These are phyloP conservation scores for Alectoria sarmentosa DNA, from an alignment of 495 filamentous ascomycete species.

Conservation along the genomic window DNA sequence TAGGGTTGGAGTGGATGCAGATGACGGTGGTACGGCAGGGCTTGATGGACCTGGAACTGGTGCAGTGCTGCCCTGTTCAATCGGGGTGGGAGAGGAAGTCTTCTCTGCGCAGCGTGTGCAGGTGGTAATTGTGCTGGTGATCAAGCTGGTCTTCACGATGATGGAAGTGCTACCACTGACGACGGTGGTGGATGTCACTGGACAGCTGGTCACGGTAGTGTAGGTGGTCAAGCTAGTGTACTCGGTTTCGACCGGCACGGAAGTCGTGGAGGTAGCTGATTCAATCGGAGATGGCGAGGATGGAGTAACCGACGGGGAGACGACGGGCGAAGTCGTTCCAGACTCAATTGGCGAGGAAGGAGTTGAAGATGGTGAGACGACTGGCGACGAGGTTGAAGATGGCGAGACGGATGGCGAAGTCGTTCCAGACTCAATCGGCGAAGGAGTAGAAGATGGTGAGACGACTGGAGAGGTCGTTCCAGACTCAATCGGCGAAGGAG, in stretches of 20 bases:
- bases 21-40: background rate
- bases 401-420: slow-evolving; percentile 17
- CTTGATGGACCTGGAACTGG: background rate
- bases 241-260: background rate
- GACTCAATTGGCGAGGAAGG: background rate
- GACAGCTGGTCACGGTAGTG: slow-evolving; percentile 10
- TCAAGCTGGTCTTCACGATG: background rate
- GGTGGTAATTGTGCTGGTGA: slow-evolving; percentile 2
- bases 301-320: background rate
- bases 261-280: background rate
- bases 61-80: background rate
- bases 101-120: slow-evolving; percentile 2
- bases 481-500: slow-evolving; percentile 16
- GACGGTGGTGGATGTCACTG: slow-evolving; percentile 7
- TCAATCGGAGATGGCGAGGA: background rate
- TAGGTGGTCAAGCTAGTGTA: slow-evolving; percentile 34
- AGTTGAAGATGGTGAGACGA: background rate
- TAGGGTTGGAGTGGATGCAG: background rate
- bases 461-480: slow-evolving; percentile 5
- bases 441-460: slow-evolving; percentile 21
- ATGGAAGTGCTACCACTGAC: slow-evolving; percentile 5
- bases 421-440: slow-evolving; percentile 9
- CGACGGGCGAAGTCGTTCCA: background rate
- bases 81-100: background rate
- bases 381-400: background rate